Conservation (phyloP, 2,329 filamentous ascomycete species). For the Aspergillus neoniger region DNA sequence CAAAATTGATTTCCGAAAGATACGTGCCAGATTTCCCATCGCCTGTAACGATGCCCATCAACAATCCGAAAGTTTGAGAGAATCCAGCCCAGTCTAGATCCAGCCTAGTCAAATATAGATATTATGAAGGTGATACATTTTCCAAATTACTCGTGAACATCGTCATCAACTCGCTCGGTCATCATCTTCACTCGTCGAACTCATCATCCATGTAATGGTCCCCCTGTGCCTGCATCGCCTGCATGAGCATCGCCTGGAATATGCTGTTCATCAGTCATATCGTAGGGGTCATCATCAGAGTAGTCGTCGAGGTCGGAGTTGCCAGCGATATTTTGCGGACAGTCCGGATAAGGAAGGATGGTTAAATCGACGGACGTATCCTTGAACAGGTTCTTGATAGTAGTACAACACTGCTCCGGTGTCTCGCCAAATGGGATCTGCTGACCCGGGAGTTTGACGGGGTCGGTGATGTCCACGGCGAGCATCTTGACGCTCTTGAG, state of each 20-base stretch:
- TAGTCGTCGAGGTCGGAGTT: conserved; percentile 8
- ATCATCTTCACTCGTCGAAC: not conserved
- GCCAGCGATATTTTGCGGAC: not conserved
- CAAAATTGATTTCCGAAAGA: not conserved
- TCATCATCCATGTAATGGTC: conserved; percentile 3
- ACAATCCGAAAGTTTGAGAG: not conserved
- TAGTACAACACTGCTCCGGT: conserved; percentile 18
- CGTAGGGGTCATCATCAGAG: not conserved
- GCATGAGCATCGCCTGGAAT: conserved; percentile 1
- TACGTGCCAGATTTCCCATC: not conserved
- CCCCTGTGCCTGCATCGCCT: not conserved
- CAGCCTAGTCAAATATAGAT: not conserved
- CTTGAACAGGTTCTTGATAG: conserved; percentile 21
- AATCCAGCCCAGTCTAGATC: not conserved
- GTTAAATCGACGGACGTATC: conserved; percentile 21
- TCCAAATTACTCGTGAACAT: not conserved
- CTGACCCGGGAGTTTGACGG: conserved; percentile 20
- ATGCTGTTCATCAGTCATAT: not conserved
- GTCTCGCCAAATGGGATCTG: conserved; percentile 20
- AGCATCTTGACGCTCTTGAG: conserved; percentile 20
- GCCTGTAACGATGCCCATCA: not conserved
- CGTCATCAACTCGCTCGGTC: not conserved
- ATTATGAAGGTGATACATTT: not conserved
- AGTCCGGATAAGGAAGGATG: conserved; percentile 13
- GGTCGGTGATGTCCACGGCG: conserved; percentile 21